These are phyloP conservation scores for Salix arbutifolia DNA, from an alignment of 345 rosid species.

Conservation along the genomic window DNA sequence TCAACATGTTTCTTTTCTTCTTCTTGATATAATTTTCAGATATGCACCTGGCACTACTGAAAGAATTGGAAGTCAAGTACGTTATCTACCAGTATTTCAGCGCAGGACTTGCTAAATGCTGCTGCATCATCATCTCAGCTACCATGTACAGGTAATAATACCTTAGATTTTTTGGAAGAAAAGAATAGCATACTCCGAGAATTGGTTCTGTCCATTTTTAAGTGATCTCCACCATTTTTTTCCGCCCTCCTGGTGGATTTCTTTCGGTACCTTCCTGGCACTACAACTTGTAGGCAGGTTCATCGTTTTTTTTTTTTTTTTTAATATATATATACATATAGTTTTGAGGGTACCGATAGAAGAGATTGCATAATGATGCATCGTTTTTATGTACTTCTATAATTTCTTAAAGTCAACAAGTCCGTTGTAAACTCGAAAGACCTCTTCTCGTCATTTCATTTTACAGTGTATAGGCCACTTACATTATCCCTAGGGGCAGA, in stretches of 20 bases:
- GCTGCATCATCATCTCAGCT: too few species aligned
- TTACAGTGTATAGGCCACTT: not conserved
- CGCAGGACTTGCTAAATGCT: too few species aligned
- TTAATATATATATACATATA: too few species aligned
- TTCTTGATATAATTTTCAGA: not conserved
- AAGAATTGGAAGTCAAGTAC: not conserved
- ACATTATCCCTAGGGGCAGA: too few species aligned
- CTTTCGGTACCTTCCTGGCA: not conserved
- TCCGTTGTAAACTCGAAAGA: not conserved
- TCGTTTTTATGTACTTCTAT: not conserved
- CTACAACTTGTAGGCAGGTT: not conserved
- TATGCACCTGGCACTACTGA: not conserved
- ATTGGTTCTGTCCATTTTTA: not conserved
- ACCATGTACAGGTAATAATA: too few species aligned
- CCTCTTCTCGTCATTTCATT: not conserved
- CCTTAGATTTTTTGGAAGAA: not conserved
- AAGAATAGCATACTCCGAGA: not conserved
- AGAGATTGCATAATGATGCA: not conserved
- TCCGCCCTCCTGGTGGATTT: not conserved
- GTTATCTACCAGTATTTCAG: not conserved
- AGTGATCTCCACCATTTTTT: not conserved
- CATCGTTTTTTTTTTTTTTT: not conserved
- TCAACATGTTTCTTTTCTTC: not conserved
- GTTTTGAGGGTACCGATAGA: not conserved
- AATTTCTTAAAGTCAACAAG: not conserved